These are phyloP conservation scores for Trypanosoma cruzi DNA, from an alignment of 208 protist genomes.

Conservation along the genomic window DNA sequence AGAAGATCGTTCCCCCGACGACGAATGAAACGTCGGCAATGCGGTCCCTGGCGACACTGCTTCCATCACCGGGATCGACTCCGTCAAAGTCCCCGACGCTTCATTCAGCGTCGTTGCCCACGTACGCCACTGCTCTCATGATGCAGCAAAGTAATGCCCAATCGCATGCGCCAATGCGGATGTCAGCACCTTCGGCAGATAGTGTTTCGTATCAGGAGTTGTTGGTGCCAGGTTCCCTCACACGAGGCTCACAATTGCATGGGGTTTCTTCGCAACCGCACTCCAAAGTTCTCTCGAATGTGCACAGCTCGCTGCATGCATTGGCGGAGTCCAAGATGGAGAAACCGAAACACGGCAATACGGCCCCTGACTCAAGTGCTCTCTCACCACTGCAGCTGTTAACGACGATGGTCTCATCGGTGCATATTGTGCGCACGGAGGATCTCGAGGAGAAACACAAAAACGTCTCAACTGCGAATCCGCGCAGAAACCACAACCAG, in stretches of 20 bases:
- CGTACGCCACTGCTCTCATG: slow-evolving; percentile 25
- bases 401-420: slow-evolving; percentile 66
- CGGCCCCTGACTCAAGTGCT: not conserved
- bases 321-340: not conserved
- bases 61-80: slow-evolving; percentile 7
- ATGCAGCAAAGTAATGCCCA: slow-evolving; percentile 15
- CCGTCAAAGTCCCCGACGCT: slow-evolving; percentile 9
- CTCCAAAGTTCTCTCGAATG: not conserved
- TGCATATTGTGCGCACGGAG: slow-evolving; percentile 53
- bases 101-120: not conserved
- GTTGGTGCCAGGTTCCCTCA: not conserved
- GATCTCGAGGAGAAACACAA: slow-evolving; percentile 17
- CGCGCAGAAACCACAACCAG: not conserved
- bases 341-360: not conserved
- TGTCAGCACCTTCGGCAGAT: not conserved
- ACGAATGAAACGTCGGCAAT: not conserved
- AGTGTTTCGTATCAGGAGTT: not conserved
- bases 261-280: not conserved
- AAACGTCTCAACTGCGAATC: not conserved
- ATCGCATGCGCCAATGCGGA: not conserved
- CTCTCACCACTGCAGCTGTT: slow-evolving; percentile 39
- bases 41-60: not conserved
- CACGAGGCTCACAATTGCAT: not conserved
- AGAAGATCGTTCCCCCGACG: slow-evolving; percentile 50
- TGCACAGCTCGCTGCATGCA: not conserved